Evolutionary conservation across 495 filamentous ascomycete genomes (phyloP).

Genomic region (Xylaria flabelliformis): DNA sequence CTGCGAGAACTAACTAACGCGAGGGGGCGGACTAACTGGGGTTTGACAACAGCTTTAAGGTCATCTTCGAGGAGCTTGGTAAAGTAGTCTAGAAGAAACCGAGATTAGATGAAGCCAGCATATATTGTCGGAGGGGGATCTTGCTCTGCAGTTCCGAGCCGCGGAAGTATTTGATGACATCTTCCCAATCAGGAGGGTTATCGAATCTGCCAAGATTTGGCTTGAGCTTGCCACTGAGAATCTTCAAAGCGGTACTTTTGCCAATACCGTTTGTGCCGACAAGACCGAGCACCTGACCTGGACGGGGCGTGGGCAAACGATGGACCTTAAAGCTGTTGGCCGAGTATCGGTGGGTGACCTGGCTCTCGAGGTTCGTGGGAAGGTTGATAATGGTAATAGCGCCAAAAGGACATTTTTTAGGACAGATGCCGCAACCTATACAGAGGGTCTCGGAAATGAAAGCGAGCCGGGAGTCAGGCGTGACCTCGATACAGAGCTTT

Average conservation of each 20-base stretch:
- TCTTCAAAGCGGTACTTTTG: conserved; percentile 98
- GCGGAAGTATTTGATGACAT: conserved; percentile 96
- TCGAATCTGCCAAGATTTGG: conserved; percentile 94
- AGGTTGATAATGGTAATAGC: conserved; percentile 99
- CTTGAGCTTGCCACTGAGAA: conserved; percentile 97
- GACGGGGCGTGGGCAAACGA: conserved; percentile 90
- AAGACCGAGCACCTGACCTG: conserved; percentile 94
- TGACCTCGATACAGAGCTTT: conserved; percentile 96
- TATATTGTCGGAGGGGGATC: conserved; percentile 35
- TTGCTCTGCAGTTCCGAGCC: conserved; percentile 96
- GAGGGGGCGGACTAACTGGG: conserved; percentile 58
- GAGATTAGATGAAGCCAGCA: conserved; percentile 12
- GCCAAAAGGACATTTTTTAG: conserved; percentile 98
- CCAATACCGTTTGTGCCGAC: conserved; percentile 99
- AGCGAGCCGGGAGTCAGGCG: conserved; percentile 87
- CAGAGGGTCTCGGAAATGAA: conserved; percentile 96
- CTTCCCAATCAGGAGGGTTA: conserved; percentile 98
- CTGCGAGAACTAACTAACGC: not conserved
- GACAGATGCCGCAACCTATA: conserved; percentile 99
- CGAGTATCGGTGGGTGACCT: conserved; percentile 97
- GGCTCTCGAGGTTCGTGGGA: conserved; percentile 95
- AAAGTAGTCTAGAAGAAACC: conserved; percentile 77
- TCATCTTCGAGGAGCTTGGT: conserved; percentile 97
- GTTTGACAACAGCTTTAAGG: conserved; percentile 96
- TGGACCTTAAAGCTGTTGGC: conserved; percentile 99